Conservation (phyloP, 2,329 filamentous ascomycete genomes). For the Fusarium oxysporum region DNA sequence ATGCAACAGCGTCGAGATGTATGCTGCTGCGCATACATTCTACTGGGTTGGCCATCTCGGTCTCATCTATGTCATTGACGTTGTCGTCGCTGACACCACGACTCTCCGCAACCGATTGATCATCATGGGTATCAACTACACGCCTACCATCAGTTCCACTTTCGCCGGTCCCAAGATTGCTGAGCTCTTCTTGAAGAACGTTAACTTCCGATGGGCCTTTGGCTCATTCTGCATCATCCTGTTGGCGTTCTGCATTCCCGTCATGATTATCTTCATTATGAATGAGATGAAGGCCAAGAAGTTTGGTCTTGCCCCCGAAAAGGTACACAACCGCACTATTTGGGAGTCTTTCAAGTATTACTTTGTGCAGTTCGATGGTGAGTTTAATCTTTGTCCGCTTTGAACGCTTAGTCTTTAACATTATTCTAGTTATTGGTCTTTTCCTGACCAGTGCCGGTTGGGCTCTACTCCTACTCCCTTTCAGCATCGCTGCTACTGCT, state of each 20-base stretch:
- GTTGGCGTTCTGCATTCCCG: conserved; percentile 59
- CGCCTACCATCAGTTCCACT: conserved; percentile 58
- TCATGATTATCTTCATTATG: conserved; percentile 50
- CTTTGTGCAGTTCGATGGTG: conserved; percentile 24
- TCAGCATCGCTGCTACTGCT: conserved; percentile 22
- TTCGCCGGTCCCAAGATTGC: conserved; percentile 59
- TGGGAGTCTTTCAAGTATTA: conserved; percentile 9
- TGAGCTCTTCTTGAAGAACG: conserved; percentile 51
- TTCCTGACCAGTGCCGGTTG: conserved; percentile 8
- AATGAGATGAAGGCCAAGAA: conserved; percentile 45
- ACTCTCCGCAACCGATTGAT: conserved; percentile 57
- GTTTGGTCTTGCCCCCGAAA: background rate
- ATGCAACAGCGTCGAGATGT: conserved; percentile 67
- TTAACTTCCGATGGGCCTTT: conserved; percentile 62
- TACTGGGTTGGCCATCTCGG: conserved; percentile 68
- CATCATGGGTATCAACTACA: conserved; percentile 55
- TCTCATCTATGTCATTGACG: conserved; percentile 54
- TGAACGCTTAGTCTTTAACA: background rate
- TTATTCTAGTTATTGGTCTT: background rate
- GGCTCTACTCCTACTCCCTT: conserved; percentile 15
- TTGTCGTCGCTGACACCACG: conserved; percentile 59
- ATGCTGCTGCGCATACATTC: conserved; percentile 70
- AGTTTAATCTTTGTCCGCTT: background rate
- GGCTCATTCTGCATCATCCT: conserved; percentile 73
- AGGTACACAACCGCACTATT: conserved; percentile 1